Conservation (phyloP, 805 yeast genomes). For the Pachysolen tannophilus region DNA sequence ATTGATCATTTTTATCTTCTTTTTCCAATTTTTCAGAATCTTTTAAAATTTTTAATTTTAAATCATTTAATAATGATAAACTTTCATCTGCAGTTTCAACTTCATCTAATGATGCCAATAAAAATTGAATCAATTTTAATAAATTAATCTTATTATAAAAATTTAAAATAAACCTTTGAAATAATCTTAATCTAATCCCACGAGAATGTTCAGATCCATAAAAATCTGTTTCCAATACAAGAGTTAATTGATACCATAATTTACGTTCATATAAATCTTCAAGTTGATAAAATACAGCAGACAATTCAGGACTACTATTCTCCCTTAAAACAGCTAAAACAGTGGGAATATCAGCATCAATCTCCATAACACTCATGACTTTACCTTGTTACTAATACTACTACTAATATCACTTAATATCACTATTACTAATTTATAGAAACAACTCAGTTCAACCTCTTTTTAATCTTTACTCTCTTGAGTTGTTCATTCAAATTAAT, state of each 20-base stretch:
- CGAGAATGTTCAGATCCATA: conserved; percentile 46
- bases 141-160: conserved; percentile 71
- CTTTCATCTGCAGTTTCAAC: conserved; percentile 37
- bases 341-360: conserved; percentile 32
- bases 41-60: conserved; percentile 38
- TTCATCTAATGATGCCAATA: conserved; percentile 45
- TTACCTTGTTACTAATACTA: conserved; percentile 10
- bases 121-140: conserved; percentile 69
- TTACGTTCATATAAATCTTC: conserved; percentile 85
- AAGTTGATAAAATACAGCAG: conserved; percentile 53
- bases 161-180: conserved; percentile 57
- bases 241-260: conserved; percentile 91
- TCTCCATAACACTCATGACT: conserved; percentile 5
- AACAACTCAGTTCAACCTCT: too few relatives aligned
- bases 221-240: conserved; percentile 47
- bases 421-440: too few relatives aligned
- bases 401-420: too few relatives aligned
- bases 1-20: conserved; percentile 22
- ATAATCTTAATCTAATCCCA: conserved; percentile 56
- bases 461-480: too few relatives aligned
- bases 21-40: conserved; percentile 21
- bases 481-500: too few relatives aligned
- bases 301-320: conserved; percentile 58
- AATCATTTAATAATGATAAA: conserved; percentile 36
- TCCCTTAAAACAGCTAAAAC: conserved; percentile 54